Evolutionary conservation across 805 yeast species (phyloP).

Genomic region (Deakozyma indianensis): DNA sequence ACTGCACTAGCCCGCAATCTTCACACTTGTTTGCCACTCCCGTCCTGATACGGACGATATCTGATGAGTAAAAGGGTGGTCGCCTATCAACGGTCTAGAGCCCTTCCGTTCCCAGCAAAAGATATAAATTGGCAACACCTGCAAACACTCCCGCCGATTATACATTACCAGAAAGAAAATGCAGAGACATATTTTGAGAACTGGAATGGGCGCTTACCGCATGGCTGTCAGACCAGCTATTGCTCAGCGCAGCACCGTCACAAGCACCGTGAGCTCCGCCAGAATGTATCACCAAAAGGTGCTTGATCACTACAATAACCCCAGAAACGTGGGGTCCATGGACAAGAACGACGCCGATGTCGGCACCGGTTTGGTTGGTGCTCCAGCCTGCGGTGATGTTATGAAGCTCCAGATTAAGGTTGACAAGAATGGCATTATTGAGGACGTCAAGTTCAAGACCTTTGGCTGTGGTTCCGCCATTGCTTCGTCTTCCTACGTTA

Average conservation of each 20-base stretch:
- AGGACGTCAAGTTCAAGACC: conserved; percentile 94
- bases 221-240: background rate
- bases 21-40: no score
- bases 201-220: background rate
- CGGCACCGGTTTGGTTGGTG: conserved; percentile 96
- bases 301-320: conserved; percentile 90
- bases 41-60: no score
- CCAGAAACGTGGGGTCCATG: conserved; percentile 90
- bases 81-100: no score
- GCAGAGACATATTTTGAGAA: background rate
- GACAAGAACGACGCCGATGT: conserved; percentile 64
- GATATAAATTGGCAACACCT: background rate
- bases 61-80: no score
- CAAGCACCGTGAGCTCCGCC: conserved; percentile 2
- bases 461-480: conserved; percentile 99
- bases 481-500: conserved; percentile 89
- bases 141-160: background rate
- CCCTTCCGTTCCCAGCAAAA: no score
- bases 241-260: background rate
- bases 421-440: conserved; percentile 78
- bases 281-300: conserved; percentile 75
- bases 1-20: no score
- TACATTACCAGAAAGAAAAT: background rate
- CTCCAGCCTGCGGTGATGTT: conserved; percentile 99
- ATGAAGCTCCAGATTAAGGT: conserved; percentile 95